Conservation (phyloP, 2,329 filamentous ascomycete genomes). For the Pseudogymnoascus sp. region DNA sequence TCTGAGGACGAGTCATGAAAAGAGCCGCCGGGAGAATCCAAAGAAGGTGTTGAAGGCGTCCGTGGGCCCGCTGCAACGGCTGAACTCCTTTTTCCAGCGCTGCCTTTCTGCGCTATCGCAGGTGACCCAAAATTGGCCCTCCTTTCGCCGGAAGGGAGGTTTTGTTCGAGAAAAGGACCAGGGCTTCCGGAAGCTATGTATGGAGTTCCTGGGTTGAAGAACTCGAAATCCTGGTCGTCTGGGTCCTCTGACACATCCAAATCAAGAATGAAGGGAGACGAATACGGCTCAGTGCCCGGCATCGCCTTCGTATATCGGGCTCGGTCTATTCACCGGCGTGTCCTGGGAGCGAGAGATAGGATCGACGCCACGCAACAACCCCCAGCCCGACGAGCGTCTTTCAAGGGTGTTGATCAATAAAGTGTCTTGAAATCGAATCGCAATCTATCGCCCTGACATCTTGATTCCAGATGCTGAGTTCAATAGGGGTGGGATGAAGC, state of each 20-base stretch:
- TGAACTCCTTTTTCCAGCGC: slow-evolving; percentile 17
- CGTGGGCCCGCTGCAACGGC: slow-evolving; percentile 19
- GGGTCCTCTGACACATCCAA: slow-evolving; percentile 29
- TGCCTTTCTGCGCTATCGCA: slow-evolving; percentile 22
- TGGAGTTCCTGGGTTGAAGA: slow-evolving; percentile 30
- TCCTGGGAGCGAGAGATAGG: slow-evolving; percentile 1
- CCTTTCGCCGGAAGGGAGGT: slow-evolving; percentile 23
- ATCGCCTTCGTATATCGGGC: slow-evolving; percentile 11
- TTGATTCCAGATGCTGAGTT: slow-evolving; percentile 1
- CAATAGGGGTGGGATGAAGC: neutral
- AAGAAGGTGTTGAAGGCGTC: slow-evolving; percentile 23
- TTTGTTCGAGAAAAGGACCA: slow-evolving; percentile 26
- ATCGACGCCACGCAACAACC: neutral
- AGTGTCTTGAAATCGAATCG: neutral
- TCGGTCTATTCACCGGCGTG: slow-evolving; percentile 7
- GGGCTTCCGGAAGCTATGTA: slow-evolving; percentile 26
- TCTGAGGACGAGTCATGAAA: slow-evolving; percentile 46
- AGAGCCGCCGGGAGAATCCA: slow-evolving; percentile 31
- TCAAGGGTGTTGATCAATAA: neutral
- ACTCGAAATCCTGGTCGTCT: slow-evolving; percentile 32
- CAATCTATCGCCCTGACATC: neutral
- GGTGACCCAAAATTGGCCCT: slow-evolving; percentile 23
- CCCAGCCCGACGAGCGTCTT: neutral
- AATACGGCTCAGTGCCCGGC: slow-evolving; percentile 13
- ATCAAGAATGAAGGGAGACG: slow-evolving; percentile 30